Base-by-base conservation (phyloP, 2,329 filamentous ascomycete genomes). In the Mycogone perniciosa region DNA sequence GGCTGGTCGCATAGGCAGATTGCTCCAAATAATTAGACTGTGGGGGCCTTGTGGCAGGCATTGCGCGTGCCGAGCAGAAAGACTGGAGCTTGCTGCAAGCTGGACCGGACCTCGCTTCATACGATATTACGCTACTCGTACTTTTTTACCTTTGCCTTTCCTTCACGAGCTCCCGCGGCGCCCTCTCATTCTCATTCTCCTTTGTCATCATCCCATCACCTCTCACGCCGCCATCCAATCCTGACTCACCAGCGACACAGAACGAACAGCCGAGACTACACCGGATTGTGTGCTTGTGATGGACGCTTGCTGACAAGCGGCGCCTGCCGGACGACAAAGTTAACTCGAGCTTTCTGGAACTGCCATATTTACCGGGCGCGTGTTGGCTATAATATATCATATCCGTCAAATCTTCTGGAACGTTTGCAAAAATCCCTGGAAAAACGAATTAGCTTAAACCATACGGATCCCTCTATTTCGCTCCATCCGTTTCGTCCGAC, bases 1-100 rank as follows among this genome's bases (percentile, higher is more conserved):
- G 58, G 55, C 56, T 55, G 54, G 49, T 46, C 42, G 54, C 58
- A 57, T 57, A 45, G 54, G 52, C 52, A 57, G 54, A 55, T 55
- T 56, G 48, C 57, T 49, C 49, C 51, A 34, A 38, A 40, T 58
- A 55, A 61, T 57, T 59, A 54, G 50, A 48, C 40, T 46, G 58
- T 58, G 54, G 56, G 47, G 49, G 53, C 55, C 31, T 42, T 7
- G 34, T 29, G 42, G 45, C 45, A 30, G 45, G 46, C 37, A 38
- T 46, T 42, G 48, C 47, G 39, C 27, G 53, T 31, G 42, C 46
- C 37, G 39, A 47, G 29, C 44, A 48, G 46, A 37, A 43, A 50
- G 38, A 6, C 6, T 27, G 29, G 26, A n/a, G 4, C 7, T 37
- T 46, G 46, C 52, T 35, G 47, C 41, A 41, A 45, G 40, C 50